These are phyloP conservation scores for Solanum lignicaule DNA, from an alignment of 257 asterid genomes.

Conservation along the genomic window DNA sequence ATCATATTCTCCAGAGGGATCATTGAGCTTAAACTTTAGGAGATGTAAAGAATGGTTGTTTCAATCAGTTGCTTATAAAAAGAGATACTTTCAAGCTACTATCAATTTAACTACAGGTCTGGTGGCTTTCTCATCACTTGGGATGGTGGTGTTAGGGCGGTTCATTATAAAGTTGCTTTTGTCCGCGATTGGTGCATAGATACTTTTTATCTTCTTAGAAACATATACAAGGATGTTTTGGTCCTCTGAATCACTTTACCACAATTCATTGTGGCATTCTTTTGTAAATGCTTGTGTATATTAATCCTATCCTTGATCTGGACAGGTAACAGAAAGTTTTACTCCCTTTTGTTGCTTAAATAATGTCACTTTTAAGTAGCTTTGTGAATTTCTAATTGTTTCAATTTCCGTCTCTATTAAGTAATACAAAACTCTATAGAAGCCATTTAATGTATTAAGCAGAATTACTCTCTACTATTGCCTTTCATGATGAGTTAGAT, in stretches of 20 bases:
- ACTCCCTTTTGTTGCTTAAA: neutral
- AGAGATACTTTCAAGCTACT: neutral
- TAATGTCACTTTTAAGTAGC: neutral
- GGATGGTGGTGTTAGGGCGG: conserved; percentile 88
- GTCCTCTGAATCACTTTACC: conserved; percentile 90
- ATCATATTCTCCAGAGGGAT: neutral
- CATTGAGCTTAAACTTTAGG: neutral
- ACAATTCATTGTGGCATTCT: conserved; percentile 83
- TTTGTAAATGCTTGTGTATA: conserved; percentile 70
- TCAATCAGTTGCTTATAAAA: neutral
- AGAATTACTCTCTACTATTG: neutral
- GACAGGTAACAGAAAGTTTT: conserved; percentile 45
- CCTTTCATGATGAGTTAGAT: neutral
- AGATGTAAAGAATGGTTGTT: neutral
- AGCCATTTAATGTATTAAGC: neutral
- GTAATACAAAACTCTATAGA: neutral
- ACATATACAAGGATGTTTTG: conserved; percentile 67
- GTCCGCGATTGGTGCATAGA: conserved; percentile 80
- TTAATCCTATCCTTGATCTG: conserved; percentile 77
- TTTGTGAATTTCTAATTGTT: neutral
- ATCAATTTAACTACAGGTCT: neutral
- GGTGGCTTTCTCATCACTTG: conserved; percentile 80
- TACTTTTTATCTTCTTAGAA: conserved; percentile 43
- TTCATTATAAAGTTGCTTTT: conserved; percentile 66
- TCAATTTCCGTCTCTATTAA: neutral